Conservation (phyloP, 1,284 basidiomycete species). For the Waitea zeae region DNA sequence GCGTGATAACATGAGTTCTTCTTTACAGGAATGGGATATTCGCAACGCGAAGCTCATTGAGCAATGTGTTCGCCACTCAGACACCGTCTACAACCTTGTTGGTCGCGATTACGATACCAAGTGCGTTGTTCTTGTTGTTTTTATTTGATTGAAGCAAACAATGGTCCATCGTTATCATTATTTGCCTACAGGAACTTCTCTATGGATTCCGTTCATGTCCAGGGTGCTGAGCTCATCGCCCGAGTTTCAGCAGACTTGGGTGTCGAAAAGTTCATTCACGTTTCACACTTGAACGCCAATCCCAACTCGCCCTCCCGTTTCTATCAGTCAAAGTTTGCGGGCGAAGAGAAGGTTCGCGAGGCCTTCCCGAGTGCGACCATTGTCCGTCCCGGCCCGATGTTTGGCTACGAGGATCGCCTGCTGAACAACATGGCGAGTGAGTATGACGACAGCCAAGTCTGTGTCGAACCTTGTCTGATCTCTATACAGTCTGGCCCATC, state of each 20-base stretch:
- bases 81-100: slow-evolving; percentile 91
- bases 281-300: slow-evolving; percentile 91
- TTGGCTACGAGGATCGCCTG: slow-evolving; percentile 88
- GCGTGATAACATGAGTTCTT: slow-evolving; percentile 1
- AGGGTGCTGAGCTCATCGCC: slow-evolving; percentile 74
- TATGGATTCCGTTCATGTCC: slow-evolving; percentile 72
- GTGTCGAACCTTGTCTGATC: slow-evolving; percentile 4
- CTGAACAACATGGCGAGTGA: slow-evolving; percentile 84
- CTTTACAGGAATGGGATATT: slow-evolving; percentile 83
- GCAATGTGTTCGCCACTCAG: slow-evolving; percentile 90
- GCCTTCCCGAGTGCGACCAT: slow-evolving; percentile 85
- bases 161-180: slow-evolving; percentile 3
- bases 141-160: slow-evolving; percentile 1
- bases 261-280: slow-evolving; percentile 80
- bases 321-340: slow-evolving; percentile 82
- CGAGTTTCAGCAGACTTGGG: slow-evolving; percentile 62
- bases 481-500: slow-evolving; percentile 64
- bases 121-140: slow-evolving; percentile 12
- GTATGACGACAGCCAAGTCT: slow-evolving; percentile 14
- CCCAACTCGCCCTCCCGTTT: slow-evolving; percentile 66
- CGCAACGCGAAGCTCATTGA: slow-evolving; percentile 79
- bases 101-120: slow-evolving; percentile 78
- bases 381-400: slow-evolving; percentile 76
- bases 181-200: slow-evolving; percentile 24
- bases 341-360: slow-evolving; percentile 76